Percentiles rank a stretch among this genome's conserved stretches.
Conservation (phyloP, 768 basidiomycete genomes). For the Mycena sanguinolenta region DNA sequence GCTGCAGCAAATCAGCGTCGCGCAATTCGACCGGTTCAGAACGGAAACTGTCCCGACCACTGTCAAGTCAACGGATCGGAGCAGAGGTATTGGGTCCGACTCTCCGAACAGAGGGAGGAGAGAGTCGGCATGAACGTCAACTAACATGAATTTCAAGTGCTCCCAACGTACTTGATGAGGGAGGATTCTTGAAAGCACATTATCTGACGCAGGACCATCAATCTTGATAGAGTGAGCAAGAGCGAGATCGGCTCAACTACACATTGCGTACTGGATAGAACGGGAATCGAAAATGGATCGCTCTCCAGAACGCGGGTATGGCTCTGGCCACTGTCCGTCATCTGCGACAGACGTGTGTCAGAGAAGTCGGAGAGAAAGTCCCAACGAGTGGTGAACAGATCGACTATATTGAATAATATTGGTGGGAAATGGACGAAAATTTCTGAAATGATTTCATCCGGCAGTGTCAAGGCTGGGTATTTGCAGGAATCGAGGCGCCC, state of each 20-base stretch:
- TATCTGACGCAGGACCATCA: too few relatives aligned
- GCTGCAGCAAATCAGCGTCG: too few relatives aligned
- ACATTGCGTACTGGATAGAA: not conserved
- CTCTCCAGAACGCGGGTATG: not conserved
- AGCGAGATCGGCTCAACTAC: not conserved
- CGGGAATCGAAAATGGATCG: not conserved
- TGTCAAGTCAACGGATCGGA: too few relatives aligned
- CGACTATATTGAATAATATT: too few relatives aligned
- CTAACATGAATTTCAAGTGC: not conserved
- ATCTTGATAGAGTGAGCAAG: not conserved
- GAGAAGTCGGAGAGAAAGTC: not conserved
- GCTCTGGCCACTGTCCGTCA: not conserved
- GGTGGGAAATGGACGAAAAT: too few relatives aligned
- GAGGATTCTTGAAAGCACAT: not conserved
- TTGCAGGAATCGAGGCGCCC: too few relatives aligned
- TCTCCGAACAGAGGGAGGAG: not conserved
- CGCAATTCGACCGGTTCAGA: too few relatives aligned
- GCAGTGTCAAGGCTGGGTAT: too few relatives aligned
- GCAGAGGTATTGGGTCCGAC: not conserved
- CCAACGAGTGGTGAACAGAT: not conserved
- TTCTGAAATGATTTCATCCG: not conserved
- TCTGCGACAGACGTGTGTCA: not conserved
- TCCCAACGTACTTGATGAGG: constrained; percentile 6
- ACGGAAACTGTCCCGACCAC: too few relatives aligned
- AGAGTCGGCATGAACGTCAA: too few relatives aligned